Conservation (phyloP, 164 flowering plant genomes). For the Vitis labrusca region DNA sequence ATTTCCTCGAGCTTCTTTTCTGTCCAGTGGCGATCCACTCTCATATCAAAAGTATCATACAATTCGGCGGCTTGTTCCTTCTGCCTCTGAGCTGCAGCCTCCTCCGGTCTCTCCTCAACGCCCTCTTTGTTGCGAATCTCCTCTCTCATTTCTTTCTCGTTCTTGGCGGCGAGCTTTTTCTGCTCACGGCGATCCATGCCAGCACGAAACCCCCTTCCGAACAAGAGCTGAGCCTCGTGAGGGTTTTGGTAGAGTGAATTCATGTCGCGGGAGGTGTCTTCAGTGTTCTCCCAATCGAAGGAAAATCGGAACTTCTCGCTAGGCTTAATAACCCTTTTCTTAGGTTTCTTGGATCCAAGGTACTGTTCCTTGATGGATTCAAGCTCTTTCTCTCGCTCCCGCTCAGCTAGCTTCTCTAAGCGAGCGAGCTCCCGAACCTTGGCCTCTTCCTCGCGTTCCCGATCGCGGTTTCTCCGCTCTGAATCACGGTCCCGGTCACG, state of each 20-base stretch:
- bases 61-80: conserved; percentile 71
- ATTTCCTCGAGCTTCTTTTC: conserved; percentile 84
- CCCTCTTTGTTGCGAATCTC: conserved; percentile 81
- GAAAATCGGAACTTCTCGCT: conserved; percentile 94
- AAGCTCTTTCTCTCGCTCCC: conserved; percentile 63
- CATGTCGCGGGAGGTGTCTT: conserved; percentile 90
- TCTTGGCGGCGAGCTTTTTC: conserved; percentile 87
- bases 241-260: conserved; percentile 84
- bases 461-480: conserved; percentile 27
- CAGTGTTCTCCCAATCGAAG: conserved; percentile 96
- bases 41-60: conserved; percentile 76
- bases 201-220: conserved; percentile 89
- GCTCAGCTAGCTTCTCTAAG: conserved; percentile 46
- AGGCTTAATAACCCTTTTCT: conserved; percentile 86
- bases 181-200: conserved; percentile 94
- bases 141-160: conserved; percentile 72
- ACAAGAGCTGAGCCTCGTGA: conserved; percentile 85
- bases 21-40: conserved; percentile 82
- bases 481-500: conserved; percentile 32
- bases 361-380: conserved; percentile 93
- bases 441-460: conserved; percentile 62
- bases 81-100: conserved; percentile 59
- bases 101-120: conserved; percentile 74
- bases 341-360: conserved; percentile 86
- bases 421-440: conserved; percentile 50